Conservation (phyloP, 1,284 basidiomycete species). For the Ustilago loliicola region DNA sequence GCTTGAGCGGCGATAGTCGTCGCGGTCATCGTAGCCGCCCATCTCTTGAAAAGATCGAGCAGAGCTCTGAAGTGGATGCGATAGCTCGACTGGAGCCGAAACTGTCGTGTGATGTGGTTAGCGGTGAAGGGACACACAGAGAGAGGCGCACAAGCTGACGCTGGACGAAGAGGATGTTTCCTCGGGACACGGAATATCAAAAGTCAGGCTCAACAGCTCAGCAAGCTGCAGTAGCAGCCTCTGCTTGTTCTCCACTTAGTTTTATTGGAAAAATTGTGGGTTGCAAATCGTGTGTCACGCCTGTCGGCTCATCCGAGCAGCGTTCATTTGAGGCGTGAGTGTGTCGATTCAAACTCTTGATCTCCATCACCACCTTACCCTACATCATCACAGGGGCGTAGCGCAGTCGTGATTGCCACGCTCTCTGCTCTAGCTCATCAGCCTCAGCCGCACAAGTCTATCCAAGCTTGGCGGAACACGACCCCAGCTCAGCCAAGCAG, state of each 20-base stretch:
- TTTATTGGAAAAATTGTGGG: slow-evolving; percentile 9
- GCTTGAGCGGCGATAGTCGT: slow-evolving; percentile 33
- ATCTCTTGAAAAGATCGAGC: slow-evolving; percentile 5
- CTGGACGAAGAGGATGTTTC: too few relatives aligned
- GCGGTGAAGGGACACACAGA: too few relatives aligned
- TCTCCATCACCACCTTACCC: not conserved
- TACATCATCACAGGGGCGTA: not conserved
- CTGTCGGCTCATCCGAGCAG: slow-evolving; percentile 8
- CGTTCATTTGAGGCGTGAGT: not conserved
- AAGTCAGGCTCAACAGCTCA: too few relatives aligned
- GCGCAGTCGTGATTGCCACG: not conserved
- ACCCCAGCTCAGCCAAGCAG: too few relatives aligned
- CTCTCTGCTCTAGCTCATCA: not conserved
- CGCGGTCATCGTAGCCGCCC: slow-evolving; percentile 40
- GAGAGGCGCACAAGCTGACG: too few relatives aligned
- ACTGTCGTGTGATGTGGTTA: too few relatives aligned
- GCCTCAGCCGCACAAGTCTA: not conserved
- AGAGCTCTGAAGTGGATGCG: not conserved
- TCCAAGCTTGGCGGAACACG: not conserved
- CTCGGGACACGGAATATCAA: too few relatives aligned
- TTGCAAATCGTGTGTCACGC: not conserved
- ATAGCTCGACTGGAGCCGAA: too few relatives aligned
- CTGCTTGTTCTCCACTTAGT: slow-evolving; percentile 4
- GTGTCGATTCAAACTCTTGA: not conserved
- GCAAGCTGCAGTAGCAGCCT: not conserved